Evolutionary conservation across 352 stramenopile genomes (phyloP).

Genomic region (Thalassiosira pacifica): DNA sequence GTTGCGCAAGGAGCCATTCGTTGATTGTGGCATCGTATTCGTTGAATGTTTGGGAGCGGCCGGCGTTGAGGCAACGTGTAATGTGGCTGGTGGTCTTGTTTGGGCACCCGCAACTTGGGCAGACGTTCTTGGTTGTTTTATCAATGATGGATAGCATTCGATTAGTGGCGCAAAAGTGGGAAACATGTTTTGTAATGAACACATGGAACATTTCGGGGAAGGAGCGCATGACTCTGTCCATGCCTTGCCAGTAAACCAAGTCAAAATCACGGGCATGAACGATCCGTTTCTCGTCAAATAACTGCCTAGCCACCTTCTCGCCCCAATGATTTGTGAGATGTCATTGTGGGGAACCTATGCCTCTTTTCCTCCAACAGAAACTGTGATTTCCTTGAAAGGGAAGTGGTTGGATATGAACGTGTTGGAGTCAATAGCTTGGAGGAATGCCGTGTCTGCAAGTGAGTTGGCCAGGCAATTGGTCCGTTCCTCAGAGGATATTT

Average conservation of each 20-base stretch:
- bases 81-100: background rate
- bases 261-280: conserved; percentile 6
- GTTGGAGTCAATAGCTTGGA: background rate
- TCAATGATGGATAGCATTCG: background rate
- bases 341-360: background rate
- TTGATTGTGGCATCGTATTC: background rate
- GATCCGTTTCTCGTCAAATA: background rate
- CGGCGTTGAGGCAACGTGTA: background rate
- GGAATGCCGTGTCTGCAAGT: background rate
- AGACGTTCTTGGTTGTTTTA: background rate
- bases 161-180: conserved; percentile 29
- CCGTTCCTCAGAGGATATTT: background rate
- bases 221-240: background rate
- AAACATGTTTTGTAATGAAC: conserved; percentile 22
- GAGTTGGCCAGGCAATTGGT: background rate
- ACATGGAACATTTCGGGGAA: conserved; percentile 33
- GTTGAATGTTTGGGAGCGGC: background rate
- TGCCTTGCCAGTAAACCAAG: conserved; percentile 5
- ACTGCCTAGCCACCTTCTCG: background rate
- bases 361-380: background rate
- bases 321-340: background rate
- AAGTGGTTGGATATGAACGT: background rate
- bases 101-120: conserved; percentile 10
- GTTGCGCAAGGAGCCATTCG: background rate
- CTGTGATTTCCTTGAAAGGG: background rate